Base-by-base conservation (phyloP, 2,329 filamentous ascomycete genomes). In the Pseudogymnoascus sp. region DNA sequence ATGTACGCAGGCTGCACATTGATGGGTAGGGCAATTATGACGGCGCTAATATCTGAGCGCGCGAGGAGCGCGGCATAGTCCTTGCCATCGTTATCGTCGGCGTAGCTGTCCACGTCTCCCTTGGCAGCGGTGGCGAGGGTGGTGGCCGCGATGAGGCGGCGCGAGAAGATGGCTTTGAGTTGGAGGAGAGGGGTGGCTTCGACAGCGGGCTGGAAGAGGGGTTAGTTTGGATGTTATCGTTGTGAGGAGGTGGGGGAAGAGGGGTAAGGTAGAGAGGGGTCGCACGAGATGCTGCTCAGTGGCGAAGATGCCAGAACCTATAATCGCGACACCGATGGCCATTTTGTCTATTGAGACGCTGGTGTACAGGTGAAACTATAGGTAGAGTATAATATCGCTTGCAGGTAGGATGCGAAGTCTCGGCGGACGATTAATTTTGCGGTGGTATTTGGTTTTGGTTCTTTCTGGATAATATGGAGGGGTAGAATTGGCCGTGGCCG, bases 251-350 rank as follows among this genome's bases (percentile, higher is more conserved):
- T 25, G 34, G 30, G n/a, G 14, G 20, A 30, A n/a, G 14, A 37
- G 11, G 14, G 20, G n/a, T 16, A 14, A 25, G 30, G 32, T 54
- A 61, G 16, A 32, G 38, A 38, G 25, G 22, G 54, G 57, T 67
- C 73, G 50, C 67, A 82, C 79, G 64, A 85, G 74, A 66, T 85
- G 83, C 64, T 83, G 74, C 68, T 81, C 79, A 67, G 79, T 79
- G 65, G 80, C 81, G 66, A 86, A 86, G 67, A 87, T 82, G 67
- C 84, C 84, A 64, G 81, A 80, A 37, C 84, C 85, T 60, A 88
- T 79, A 61, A 88, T 77, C 47, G 85, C 85, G 41, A 87, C 75
- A 62, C 81, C 80, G 58, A 81, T 72, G 25, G 75, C 64, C 70
- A 71, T 72, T 54, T 12, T 54, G 25, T 54, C 25, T 4, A 25